A percentile compares a stretch with the other conserved stretches of the same genome.
phyloP scores from a whole-genome alignment of 2,329 filamentous ascomycete genomes.

The Calycina marina region DNA sequence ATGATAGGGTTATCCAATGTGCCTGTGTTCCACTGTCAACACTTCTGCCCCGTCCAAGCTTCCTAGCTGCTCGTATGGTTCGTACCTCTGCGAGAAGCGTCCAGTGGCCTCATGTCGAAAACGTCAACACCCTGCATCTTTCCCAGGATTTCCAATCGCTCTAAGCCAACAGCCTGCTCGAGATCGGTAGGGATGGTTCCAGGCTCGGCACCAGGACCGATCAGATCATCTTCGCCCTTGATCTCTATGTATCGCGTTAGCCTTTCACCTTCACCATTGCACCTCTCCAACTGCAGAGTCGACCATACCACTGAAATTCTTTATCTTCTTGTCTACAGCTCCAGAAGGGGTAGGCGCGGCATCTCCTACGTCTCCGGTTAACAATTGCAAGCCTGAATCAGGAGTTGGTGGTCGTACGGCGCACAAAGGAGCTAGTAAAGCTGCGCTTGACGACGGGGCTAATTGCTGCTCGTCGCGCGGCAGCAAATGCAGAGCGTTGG shows the following conservation, averaged over 20 bases:
- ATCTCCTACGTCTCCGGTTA: constrained; percentile 14
- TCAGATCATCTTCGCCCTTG: constrained; percentile 65
- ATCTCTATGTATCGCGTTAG: constrained; percentile 47
- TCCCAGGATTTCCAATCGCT: constrained; percentile 95
- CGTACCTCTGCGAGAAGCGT: constrained; percentile 72
- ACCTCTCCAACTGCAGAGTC: constrained; percentile 1
- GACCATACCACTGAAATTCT: constrained; percentile 21
- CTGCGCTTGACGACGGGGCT: constrained; percentile 39
- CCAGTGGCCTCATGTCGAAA: constrained; percentile 96
- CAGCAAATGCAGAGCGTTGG: constrained; percentile 46
- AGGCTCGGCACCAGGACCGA: constrained; percentile 65
- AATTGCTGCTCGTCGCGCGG: constrained; percentile 43
- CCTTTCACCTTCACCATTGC: constrained; percentile 7
- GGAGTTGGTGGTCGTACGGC: constrained; percentile 35
- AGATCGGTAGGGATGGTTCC: constrained; percentile 87
- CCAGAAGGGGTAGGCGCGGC: constrained; percentile 11
- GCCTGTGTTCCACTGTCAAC: constrained; percentile 33
- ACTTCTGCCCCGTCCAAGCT: background rate
- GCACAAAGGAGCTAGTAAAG: constrained; percentile 44
- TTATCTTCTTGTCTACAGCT: constrained; percentile 17
- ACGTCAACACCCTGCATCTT: constrained; percentile 98
- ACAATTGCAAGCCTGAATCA: constrained; percentile 7
- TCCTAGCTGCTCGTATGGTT: constrained; percentile 1
- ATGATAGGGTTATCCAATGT: constrained; percentile 82
- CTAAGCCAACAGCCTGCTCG: constrained; percentile 91